These are phyloP conservation scores for Suhomyces emberorum DNA, from an alignment of 805 yeast species.

Conservation along the genomic window DNA sequence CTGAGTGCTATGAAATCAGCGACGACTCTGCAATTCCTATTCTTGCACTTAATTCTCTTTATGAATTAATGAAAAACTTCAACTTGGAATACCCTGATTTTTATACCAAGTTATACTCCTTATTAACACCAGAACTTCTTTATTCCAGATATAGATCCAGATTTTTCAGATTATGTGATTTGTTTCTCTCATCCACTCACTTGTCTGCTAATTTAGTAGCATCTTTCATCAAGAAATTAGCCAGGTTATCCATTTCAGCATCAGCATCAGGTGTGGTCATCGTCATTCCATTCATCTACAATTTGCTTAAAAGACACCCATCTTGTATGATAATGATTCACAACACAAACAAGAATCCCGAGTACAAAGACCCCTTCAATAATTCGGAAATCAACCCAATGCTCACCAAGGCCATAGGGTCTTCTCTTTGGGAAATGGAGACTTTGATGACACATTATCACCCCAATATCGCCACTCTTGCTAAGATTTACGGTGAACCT, in stretches of 20 bases:
- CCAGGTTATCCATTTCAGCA: slow-evolving; percentile 69
- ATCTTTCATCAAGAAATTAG: slow-evolving; percentile 79
- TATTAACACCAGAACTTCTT: slow-evolving; percentile 71
- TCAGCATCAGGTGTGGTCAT: slow-evolving; percentile 89
- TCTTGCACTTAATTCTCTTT: slow-evolving; percentile 81
- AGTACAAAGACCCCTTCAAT: slow-evolving; percentile 63
- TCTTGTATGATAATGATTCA: slow-evolving; percentile 90
- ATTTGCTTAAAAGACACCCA: slow-evolving; percentile 86
- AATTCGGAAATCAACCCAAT: slow-evolving; percentile 68
- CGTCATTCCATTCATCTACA: slow-evolving; percentile 86
- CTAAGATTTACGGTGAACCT: slow-evolving; percentile 84
- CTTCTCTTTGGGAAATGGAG: slow-evolving; percentile 91
- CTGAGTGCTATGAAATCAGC: slow-evolving; percentile 67
- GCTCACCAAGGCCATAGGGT: slow-evolving; percentile 71
- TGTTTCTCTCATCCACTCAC: slow-evolving; percentile 85
- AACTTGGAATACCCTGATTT: slow-evolving; percentile 93
- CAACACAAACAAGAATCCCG: slow-evolving; percentile 26
- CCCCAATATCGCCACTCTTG: slow-evolving; percentile 91
- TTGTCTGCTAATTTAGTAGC: slow-evolving; percentile 80
- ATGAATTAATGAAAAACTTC: slow-evolving; percentile 74
- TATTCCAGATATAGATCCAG: slow-evolving; percentile 81
- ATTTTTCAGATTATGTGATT: slow-evolving; percentile 80
- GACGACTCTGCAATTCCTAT: slow-evolving; percentile 57
- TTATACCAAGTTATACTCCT: slow-evolving; percentile 73
- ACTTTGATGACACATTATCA: slow-evolving; percentile 82